Conservation (phyloP, 441 rosid genomes). For the Sinapis alba region DNA sequence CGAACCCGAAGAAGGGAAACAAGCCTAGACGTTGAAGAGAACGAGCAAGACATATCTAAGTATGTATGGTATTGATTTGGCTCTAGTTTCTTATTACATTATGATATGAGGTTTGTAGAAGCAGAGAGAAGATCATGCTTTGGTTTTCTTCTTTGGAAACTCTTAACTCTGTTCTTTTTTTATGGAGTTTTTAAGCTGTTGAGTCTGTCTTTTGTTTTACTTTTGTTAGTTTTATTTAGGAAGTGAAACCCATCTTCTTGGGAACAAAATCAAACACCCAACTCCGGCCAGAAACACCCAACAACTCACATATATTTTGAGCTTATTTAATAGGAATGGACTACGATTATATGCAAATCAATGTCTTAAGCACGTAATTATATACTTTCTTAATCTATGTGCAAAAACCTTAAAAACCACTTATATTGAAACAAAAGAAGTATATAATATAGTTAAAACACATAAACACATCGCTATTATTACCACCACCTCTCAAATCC, state of each 20-base stretch:
- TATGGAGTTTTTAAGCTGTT: neutral
- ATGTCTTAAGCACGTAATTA: neutral
- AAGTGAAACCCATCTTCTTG: neutral
- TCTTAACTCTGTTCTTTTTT: neutral
- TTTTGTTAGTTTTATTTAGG: neutral
- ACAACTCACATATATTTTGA: too few relatives aligned
- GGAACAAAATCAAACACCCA: neutral
- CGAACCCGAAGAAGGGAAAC: constrained; percentile 65
- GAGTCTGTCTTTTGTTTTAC: neutral
- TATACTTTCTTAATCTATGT: too few relatives aligned
- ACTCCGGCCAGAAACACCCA: neutral
- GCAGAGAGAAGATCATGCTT: constrained; percentile 22
- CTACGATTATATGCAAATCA: constrained; percentile 24
- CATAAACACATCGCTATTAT: constrained; percentile 14
- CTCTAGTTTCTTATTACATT: constrained; percentile 19
- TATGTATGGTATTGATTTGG: constrained; percentile 19
- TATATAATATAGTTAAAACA: neutral
- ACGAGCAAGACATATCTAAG: neutral
- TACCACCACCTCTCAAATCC: constrained; percentile 24
- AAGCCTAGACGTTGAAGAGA: constrained; percentile 23
- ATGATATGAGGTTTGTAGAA: constrained; percentile 26
- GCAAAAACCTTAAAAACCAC: too few relatives aligned
- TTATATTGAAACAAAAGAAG: too few relatives aligned
- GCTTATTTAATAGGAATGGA: too few relatives aligned
- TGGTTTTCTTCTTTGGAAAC: constrained; percentile 3